phyloP scores from a whole-genome alignment of 202 grass and related monocot genomes.

The Carex arenaria region DNA sequence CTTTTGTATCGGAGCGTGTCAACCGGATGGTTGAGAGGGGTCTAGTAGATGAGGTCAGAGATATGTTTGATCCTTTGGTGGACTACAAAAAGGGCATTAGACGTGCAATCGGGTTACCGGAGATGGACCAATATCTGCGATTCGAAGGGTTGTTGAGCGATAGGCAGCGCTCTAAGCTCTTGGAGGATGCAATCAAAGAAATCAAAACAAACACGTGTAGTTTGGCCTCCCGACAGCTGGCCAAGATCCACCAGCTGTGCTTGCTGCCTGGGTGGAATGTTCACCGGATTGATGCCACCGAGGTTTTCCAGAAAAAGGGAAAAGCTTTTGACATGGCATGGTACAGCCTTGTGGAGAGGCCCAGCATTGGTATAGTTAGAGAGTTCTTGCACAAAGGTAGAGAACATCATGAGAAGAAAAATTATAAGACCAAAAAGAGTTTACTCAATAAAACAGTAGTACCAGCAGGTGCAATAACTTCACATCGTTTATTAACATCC shows the following conservation, averaged over 20 bases:
- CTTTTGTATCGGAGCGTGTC: constrained; percentile 60
- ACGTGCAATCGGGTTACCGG: constrained; percentile 71
- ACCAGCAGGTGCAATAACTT: neutral
- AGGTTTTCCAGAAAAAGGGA: constrained; percentile 42
- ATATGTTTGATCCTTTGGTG: constrained; percentile 23
- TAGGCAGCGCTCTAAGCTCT: neutral
- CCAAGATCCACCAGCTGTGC: constrained; percentile 49
- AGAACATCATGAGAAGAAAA: neutral
- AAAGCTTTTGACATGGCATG: constrained; percentile 50
- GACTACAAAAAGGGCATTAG: constrained; percentile 49
- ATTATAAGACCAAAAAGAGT: neutral
- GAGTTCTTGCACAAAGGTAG: constrained; percentile 32
- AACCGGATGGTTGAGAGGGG: constrained; percentile 66
- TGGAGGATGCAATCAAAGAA: constrained; percentile 43
- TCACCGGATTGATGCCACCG: constrained; percentile 61
- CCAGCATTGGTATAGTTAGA: constrained; percentile 50
- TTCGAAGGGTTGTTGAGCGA: neutral
- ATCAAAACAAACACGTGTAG: constrained; percentile 67
- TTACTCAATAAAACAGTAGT: neutral
- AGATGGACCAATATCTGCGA: constrained; percentile 61
- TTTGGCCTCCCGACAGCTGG: constrained; percentile 49
- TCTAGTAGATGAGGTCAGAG: constrained; percentile 41
- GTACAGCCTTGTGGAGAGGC: constrained; percentile 46
- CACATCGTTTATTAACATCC: too few species aligned
- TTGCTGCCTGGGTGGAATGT: constrained; percentile 46